Percentiles rank a stretch among this genome's conserved stretches.
These are phyloP conservation scores for Eucalyptus pumila DNA, from an alignment of 345 rosid genomes.

Conservation along the genomic window DNA sequence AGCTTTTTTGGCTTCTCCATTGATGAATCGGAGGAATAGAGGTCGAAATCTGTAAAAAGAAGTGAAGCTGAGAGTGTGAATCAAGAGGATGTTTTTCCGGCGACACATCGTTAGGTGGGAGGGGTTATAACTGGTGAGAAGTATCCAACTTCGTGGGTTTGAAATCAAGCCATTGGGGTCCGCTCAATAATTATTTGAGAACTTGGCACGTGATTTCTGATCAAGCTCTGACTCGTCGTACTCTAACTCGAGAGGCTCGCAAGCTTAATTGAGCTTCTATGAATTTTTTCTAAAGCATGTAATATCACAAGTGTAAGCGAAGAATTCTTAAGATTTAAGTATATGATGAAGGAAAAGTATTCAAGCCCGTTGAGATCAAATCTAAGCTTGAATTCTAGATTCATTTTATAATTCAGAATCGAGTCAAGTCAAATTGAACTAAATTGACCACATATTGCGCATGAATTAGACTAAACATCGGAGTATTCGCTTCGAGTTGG, in stretches of 20 bases:
- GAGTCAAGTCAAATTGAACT: neutral
- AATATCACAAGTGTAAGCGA: neutral
- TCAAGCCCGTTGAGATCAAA: neutral
- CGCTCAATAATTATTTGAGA: neutral
- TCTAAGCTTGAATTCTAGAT: neutral
- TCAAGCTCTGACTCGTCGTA: neutral
- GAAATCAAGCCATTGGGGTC: neutral
- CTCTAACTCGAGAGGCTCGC: neutral
- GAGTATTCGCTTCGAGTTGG: neutral
- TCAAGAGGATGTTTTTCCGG: neutral
- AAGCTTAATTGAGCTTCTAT: neutral
- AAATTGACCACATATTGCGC: neutral
- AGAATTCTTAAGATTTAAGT: neutral
- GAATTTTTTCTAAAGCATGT: neutral
- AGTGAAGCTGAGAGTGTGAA: neutral
- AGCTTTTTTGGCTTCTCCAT: neutral
- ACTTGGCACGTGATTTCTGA: neutral
- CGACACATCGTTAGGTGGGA: neutral
- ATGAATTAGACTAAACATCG: neutral
- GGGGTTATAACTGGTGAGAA: neutral
- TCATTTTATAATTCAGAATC: neutral
- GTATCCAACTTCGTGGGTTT: neutral
- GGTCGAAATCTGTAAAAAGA: neutral
- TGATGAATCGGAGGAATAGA: neutral
- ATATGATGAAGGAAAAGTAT: neutral